Conservation (phyloP, 441 rosid species). For the Syzygium syzygioides region DNA sequence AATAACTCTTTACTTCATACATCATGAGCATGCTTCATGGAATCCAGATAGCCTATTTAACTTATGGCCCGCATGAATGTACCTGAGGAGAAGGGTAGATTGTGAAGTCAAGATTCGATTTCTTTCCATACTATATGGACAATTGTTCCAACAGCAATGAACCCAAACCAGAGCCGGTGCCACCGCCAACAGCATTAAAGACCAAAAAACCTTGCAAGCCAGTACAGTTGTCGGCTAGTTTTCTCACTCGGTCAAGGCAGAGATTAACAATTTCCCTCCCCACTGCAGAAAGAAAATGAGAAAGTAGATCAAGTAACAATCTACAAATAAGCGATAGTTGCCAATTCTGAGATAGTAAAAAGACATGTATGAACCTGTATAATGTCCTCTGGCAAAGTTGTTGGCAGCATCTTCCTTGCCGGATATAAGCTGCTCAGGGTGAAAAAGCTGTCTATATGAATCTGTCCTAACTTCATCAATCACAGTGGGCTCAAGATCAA, state of each 20-base stretch:
- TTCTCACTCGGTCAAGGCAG: slow-evolving; percentile 71
- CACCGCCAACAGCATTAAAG: slow-evolving; percentile 72
- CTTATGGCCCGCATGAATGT: background rate
- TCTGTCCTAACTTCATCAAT: slow-evolving; percentile 76
- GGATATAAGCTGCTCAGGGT: slow-evolving; percentile 80
- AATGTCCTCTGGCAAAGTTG: slow-evolving; percentile 86
- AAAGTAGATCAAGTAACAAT: background rate
- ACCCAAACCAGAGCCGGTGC: slow-evolving; percentile 81
- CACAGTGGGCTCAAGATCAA: slow-evolving; percentile 76
- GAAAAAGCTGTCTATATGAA: slow-evolving; percentile 62
- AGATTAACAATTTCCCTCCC: slow-evolving; percentile 76
- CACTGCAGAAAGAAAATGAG: slow-evolving; percentile 35
- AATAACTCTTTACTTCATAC: too few species aligned
- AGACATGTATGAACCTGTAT: slow-evolving; percentile 38
- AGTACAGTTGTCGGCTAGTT: slow-evolving; percentile 75
- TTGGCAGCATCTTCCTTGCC: slow-evolving; percentile 89
- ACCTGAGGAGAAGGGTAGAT: slow-evolving; percentile 85
- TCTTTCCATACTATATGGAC: slow-evolving; percentile 80
- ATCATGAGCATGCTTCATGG: background rate
- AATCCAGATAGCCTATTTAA: background rate
- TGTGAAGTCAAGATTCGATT: slow-evolving; percentile 72
- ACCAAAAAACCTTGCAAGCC: slow-evolving; percentile 84
- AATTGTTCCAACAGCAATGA: slow-evolving; percentile 69
- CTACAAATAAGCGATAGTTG: background rate
- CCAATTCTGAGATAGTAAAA: background rate